Conservation (phyloP, 2,329 filamentous ascomycete genomes). For the Penicillium expansum region DNA sequence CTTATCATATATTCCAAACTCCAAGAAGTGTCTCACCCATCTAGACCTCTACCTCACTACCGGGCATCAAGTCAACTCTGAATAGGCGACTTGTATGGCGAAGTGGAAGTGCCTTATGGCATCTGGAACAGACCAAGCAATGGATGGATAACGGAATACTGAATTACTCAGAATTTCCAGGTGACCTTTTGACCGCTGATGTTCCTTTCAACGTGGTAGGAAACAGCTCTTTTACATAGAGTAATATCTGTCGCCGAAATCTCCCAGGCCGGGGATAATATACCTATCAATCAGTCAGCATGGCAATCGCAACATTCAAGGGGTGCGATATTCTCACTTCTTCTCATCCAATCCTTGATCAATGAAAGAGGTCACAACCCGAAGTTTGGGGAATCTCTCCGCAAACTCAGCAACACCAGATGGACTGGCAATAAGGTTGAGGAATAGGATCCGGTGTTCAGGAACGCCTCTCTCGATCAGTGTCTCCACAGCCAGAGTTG, state of each 20-base stretch:
- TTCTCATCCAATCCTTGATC: constrained; percentile 96
- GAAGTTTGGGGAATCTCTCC: constrained; percentile 79
- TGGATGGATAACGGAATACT: neutral
- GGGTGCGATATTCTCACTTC: constrained; percentile 65
- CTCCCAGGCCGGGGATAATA: constrained; percentile 88
- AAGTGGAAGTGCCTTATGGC: constrained; percentile 1
- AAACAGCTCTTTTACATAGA: constrained; percentile 61
- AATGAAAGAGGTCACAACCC: constrained; percentile 93
- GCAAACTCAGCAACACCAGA: constrained; percentile 89
- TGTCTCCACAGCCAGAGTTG: constrained; percentile 94
- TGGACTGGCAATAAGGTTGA: constrained; percentile 96
- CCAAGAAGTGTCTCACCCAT: constrained; percentile 4
- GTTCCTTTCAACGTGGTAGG: constrained; percentile 3
- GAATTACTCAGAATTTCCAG: constrained; percentile 1
- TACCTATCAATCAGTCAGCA: constrained; percentile 60
- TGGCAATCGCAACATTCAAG: neutral
- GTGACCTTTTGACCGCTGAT: neutral
- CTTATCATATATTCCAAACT: neutral
- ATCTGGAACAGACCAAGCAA: neutral
- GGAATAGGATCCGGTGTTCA: constrained; percentile 90
- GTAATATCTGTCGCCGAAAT: constrained; percentile 95
- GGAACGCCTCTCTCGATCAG: constrained; percentile 86
- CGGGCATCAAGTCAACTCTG: neutral
- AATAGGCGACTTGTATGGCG: constrained; percentile 1
- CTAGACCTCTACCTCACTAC: constrained; percentile 1